Evolutionary conservation across 345 rosid genomes (phyloP).

Genomic region (Raphanus raphanistrum): DNA sequence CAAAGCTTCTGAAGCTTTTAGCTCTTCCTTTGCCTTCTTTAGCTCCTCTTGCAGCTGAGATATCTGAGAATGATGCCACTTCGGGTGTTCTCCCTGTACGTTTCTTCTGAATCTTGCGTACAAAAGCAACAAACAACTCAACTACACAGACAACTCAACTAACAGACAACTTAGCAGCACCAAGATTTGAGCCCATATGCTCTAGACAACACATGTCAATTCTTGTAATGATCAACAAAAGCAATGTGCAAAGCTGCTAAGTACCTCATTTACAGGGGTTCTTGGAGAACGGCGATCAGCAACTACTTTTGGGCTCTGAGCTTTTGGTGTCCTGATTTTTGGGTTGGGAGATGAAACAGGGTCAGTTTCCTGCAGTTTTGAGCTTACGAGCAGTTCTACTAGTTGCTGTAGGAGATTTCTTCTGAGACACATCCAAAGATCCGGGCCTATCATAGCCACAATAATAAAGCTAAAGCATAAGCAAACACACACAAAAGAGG

Average conservation of each 20-base stretch:
- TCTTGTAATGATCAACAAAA: no score
- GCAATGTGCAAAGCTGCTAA: not conserved
- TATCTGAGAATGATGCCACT: conserved; percentile 57
- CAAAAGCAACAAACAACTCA: not conserved
- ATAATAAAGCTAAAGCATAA: conserved; percentile 6
- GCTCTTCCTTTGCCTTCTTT: conserved; percentile 75
- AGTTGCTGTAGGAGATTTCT: conserved; percentile 65
- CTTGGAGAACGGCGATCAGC: conserved; percentile 68
- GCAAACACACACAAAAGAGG: conserved; percentile 16
- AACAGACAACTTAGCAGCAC: not conserved
- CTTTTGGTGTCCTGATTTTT: conserved; percentile 60
- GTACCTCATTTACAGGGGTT: conserved; percentile 75
- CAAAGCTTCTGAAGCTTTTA: conserved; percentile 63
- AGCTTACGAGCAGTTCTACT: conserved; percentile 67
- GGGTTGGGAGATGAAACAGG: conserved; percentile 52
- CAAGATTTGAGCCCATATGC: no score
- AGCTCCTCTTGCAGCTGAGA: conserved; percentile 82
- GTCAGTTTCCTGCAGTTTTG: conserved; percentile 59
- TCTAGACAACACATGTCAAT: no score
- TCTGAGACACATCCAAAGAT: conserved; percentile 62
- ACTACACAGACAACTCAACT: not conserved
- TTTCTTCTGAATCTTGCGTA: conserved; percentile 57
- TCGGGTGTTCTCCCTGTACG: conserved; percentile 55
- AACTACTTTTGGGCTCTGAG: conserved; percentile 63
- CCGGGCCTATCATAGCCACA: conserved; percentile 43